Percentiles rank a stretch among this genome's conserved stretches.
Conservation (phyloP, 176 grass and related monocot genomes). For the Oryza nivara region DNA sequence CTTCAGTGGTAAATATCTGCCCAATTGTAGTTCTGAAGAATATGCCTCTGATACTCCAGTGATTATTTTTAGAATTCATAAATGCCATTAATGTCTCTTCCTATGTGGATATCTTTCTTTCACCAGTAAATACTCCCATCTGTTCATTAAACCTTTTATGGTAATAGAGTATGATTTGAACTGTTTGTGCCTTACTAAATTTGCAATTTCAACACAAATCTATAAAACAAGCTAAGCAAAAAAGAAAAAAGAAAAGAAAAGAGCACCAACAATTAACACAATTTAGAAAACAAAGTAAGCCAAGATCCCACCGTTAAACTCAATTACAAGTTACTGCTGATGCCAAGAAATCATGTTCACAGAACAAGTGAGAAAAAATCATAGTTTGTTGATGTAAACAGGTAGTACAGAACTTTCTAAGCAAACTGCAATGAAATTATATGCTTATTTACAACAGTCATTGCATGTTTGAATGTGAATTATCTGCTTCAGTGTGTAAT, state of each 20-base stretch:
- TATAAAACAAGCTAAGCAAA: not conserved
- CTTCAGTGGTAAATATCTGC: slow-evolving; percentile 38
- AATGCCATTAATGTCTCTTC: not conserved
- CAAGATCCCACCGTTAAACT: slow-evolving; percentile 4
- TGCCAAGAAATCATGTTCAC: not conserved
- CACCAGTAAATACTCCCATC: not conserved
- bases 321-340: slow-evolving; percentile 4
- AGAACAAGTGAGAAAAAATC: not conserved
- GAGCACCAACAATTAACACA: not conserved
- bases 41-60: not conserved
- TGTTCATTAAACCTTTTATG: not conserved
- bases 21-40: slow-evolving; percentile 19
- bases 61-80: slow-evolving; percentile 31
- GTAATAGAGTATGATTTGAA: not conserved
- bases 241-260: too few species aligned
- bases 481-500: slow-evolving; percentile 29
- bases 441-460: not conserved
- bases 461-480: slow-evolving; percentile 26
- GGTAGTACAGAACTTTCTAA: not conserved
- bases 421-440: not conserved
- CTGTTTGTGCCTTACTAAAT: slow-evolving; percentile 17
- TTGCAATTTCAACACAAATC: not conserved
- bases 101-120: not conserved
- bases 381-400: slow-evolving; percentile 9
- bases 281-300: slow-evolving; percentile 14